Percentiles rank a stretch among this genome's conserved stretches.
These are phyloP conservation scores for Phytophthora cryptogea DNA, from an alignment of 352 stramenopile genomes.

Conservation along the genomic window DNA sequence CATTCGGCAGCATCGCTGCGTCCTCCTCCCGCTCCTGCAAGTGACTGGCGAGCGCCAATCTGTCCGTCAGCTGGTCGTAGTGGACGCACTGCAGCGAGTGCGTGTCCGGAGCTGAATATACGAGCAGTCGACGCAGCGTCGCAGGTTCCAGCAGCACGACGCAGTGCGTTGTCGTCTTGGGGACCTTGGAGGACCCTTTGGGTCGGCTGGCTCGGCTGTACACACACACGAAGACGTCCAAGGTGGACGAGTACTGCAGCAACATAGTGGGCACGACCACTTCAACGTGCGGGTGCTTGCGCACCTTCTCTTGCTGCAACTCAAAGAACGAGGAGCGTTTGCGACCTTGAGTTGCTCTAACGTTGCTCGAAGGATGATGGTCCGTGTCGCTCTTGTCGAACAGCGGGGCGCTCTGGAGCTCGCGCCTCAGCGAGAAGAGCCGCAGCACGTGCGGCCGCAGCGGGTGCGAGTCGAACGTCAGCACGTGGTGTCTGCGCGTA, in stretches of 20 bases:
- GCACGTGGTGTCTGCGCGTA: conserved; percentile 65
- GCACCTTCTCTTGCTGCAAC: conserved; percentile 18
- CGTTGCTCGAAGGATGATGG: conserved; percentile 5
- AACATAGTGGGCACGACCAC: conserved; percentile 27
- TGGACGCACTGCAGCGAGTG: conserved; percentile 50
- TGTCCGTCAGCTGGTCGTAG: conserved; percentile 44
- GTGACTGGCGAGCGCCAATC: conserved; percentile 50
- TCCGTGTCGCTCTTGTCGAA: conserved; percentile 34
- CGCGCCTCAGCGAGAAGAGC: conserved; percentile 72
- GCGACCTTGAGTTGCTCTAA: not conserved
- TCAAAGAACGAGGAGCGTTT: conserved; percentile 26
- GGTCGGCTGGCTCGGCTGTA: conserved; percentile 34
- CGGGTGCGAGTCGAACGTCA: conserved; percentile 55
- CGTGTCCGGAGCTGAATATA: conserved; percentile 46
- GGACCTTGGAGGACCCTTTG: conserved; percentile 6
- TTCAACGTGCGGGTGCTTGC: conserved; percentile 6
- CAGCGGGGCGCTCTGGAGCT: conserved; percentile 62
- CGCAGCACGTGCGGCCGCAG: conserved; percentile 59
- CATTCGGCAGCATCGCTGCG: conserved; percentile 15
- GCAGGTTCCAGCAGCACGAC: conserved; percentile 69
- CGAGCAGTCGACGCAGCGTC: conserved; percentile 57
- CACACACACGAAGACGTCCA: conserved; percentile 72
- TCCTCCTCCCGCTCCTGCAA: conserved; percentile 2
- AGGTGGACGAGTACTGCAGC: conserved; percentile 43
- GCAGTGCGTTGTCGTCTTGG: conserved; percentile 31